Percentiles rank a stretch among this genome's conserved stretches.
These are phyloP conservation scores for Striga asiatica DNA, from an alignment of 257 asterid species.

Conservation along the genomic window DNA sequence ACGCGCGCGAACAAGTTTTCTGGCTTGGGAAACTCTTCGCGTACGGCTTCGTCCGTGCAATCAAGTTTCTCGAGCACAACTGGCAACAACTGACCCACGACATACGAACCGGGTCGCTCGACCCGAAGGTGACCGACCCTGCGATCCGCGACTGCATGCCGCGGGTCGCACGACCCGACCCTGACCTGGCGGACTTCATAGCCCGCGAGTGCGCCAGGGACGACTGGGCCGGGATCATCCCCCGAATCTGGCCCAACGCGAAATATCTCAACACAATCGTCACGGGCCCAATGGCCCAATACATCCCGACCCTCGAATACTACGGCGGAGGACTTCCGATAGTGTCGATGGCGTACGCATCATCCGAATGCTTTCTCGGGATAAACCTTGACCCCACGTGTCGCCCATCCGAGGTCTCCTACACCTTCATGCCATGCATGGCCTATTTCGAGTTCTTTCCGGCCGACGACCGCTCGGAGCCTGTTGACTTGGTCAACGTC, in stretches of 20 bases:
- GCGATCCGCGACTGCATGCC: conserved; percentile 18
- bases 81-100: conserved; percentile 22
- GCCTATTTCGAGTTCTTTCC: conserved; percentile 32
- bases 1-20: conserved; percentile 17
- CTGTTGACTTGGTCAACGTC: conserved; percentile 22
- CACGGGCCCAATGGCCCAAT: conserved; percentile 33
- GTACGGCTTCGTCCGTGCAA: conserved; percentile 13
- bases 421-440: conserved; percentile 31
- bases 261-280: conserved; percentile 25
- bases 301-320: conserved; percentile 26
- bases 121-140: conserved; percentile 10
- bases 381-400: conserved; percentile 25
- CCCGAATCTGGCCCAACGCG: conserved; percentile 32
- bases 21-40: conserved; percentile 19
- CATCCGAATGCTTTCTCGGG: conserved; percentile 30
- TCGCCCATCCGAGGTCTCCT: conserved; percentile 24
- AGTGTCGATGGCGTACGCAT: conserved; percentile 22
- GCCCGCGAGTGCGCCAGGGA: conserved; percentile 13
- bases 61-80: conserved; percentile 18
- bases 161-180: conserved; percentile 20
- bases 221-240: conserved; percentile 25
- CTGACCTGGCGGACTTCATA: conserved; percentile 17
- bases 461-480: not conserved
- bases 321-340: conserved; percentile 26
- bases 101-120: conserved; percentile 20